phyloP scores from a whole-genome alignment of 2,329 filamentous ascomycete genomes.

The Sporothrix globosa region DNA sequence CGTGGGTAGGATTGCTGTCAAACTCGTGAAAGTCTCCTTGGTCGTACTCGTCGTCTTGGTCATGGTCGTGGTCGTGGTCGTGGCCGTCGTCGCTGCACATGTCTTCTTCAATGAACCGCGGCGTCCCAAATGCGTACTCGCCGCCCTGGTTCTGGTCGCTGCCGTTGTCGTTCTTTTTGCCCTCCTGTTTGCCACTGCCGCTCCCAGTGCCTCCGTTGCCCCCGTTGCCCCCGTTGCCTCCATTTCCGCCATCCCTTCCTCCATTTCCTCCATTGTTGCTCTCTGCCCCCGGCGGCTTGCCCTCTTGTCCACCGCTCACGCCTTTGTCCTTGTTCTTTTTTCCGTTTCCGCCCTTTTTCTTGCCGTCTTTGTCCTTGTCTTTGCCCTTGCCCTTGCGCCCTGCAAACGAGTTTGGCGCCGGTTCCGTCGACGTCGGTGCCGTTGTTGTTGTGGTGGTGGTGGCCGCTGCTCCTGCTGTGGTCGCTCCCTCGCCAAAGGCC shows the following conservation, averaged over 20 bases:
- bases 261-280: not conserved
- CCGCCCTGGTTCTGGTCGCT: not conserved
- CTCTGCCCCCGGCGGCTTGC: not conserved
- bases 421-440: not conserved
- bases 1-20: not conserved
- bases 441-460: too few species aligned
- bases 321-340: slow-evolving; percentile 22
- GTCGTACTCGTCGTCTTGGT: not conserved
- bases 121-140: not conserved
- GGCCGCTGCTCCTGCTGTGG: not conserved
- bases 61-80: not conserved
- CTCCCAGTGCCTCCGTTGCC: not conserved
- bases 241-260: not conserved
- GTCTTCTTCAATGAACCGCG: slow-evolving; percentile 14
- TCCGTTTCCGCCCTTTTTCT: not conserved
- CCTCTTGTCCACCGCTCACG: not conserved
- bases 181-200: slow-evolving; percentile 14
- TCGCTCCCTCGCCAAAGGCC: not conserved
- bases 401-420: slow-evolving; percentile 12
- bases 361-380: not conserved
- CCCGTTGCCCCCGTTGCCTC: not conserved
- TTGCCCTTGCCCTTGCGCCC: slow-evolving; percentile 19
- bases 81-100: not conserved
- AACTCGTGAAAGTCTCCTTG: too few species aligned
- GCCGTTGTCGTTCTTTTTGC: slow-evolving; percentile 9